Base-by-base conservation (phyloP, 495 filamentous ascomycete genomes). In the Neurospora terricola region DNA sequence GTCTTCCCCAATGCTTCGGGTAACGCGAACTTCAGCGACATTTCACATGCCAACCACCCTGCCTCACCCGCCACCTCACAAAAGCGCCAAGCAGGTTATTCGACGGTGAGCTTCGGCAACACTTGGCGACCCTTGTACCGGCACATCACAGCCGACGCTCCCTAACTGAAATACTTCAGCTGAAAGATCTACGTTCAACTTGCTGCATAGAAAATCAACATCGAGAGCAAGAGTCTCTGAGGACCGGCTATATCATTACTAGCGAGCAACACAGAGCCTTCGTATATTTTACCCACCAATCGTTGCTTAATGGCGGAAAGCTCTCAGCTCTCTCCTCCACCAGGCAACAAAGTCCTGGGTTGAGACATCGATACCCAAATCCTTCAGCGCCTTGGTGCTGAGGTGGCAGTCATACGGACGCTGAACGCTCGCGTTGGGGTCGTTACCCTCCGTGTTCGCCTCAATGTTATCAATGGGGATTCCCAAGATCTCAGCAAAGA, bases 351-450 rank as follows among this genome's bases (percentile, higher is more conserved):
- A 97, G 73, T 94, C 87, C 78, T 90, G 86, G 0, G 93, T 94
- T 23, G 84, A 82, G 54, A 95, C 90, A 77, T 93, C 86, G 71
- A 98, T 92, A 0, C 90, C 93, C 71, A 97, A 76, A 21, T 94
- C 89, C 79, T 87, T 88, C 71, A 98, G 80, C 37, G 83, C 88
- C 83, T 90, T 88, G 21, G 90, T 97, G 71, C 92, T 93, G 30
- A 98, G 85, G 78, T 97, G 93, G 73, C 91, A 94, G 81, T 98
- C 94, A 82, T 93, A 97, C 11, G 94, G 94, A 71, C 94, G 87
- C 83, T 93, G 86, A 18, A 94, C 92, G 30, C 86, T 84, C 37
- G 90, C 89, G 43, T 89, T 90, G 36, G 91, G 92, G 71, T 95
- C 92, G 76, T 93, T 92, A 6, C 90, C 91, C 77, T 94, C 86